Evolutionary conservation across 768 basidiomycete species (phyloP), one percentile per base, ranked within the genome.

Genomic region (Calocybe indica): DNA sequence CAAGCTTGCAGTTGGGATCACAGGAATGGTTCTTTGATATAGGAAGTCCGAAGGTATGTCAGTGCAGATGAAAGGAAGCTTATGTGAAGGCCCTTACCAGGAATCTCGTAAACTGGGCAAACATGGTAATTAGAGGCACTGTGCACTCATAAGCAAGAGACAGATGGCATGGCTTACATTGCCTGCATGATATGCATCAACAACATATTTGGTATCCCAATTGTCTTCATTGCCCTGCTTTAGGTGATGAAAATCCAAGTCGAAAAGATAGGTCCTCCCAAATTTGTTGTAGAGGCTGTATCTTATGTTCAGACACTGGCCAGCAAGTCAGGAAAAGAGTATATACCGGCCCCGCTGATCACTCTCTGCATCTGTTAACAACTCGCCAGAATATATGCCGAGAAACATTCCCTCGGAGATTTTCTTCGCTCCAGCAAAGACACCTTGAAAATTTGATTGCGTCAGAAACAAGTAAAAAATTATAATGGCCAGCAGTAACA

Each of bases 101-200:
- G 58, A 89, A 95, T 31, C 92, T 79, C n/a, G 92, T 93, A 64
- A 93, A 92, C 92, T 94, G 43, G 29, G 35, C 35, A 13, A 14
- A 11, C 36, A 11, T 32, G 1, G 31, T 35, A 41, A 22, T 13
- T 7, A 31, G 12, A 37, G 22, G 43, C 40, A 50, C 48, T 48
- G 39, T 35, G 44, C 33, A 13, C 46, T 6, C 43, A 45, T 32
- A 13, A 32, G 47, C 43, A 34, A 22, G 30, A 9, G 40, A 7
- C 10, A 36, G 9, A 47, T 39, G 5, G 10, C 6, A 11, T 11
- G 32, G 73, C 85, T 61, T 61, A 91, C 88, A 63, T 91, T 91
- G 8, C 88, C 88, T 13, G 78, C 83, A 63, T 94, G 91, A 61
- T 85, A 95, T 4, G 92, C 92, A 66, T 95, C 92, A 2, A 94